These are phyloP conservation scores for Penicillium sp. DNA, from an alignment of 2,329 filamentous ascomycete species.

Conservation along the genomic window DNA sequence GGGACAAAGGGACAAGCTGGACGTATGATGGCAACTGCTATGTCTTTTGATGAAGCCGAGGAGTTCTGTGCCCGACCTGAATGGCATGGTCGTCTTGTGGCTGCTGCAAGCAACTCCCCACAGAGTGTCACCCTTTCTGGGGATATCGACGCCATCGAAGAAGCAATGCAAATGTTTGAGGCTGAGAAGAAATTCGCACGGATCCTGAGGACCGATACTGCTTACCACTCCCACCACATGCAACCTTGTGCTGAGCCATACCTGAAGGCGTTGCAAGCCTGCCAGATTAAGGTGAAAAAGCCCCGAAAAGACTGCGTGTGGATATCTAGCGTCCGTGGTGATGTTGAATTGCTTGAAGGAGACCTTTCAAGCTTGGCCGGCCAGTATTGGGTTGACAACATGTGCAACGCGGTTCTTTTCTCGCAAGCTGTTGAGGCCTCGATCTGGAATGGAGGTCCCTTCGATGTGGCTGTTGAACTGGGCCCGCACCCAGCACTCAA, in stretches of 20 bases:
- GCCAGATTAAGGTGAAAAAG: no score
- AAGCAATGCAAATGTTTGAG: neutral
- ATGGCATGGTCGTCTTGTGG: neutral
- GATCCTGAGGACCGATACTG: neutral
- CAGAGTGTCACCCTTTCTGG: neutral
- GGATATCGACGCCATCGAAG: neutral
- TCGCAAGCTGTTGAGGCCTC: neutral
- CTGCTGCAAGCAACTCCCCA: neutral
- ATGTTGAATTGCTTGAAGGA: neutral
- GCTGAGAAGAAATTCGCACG: neutral
- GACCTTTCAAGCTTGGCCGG: neutral
- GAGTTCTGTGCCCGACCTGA: neutral
- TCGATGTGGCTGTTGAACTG: neutral
- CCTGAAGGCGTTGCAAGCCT: no score
- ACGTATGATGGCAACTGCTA: neutral
- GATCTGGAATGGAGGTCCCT: neutral
- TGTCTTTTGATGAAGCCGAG: neutral
- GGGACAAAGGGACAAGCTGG: no score
- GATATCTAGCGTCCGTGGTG: neutral
- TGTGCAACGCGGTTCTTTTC: neutral
- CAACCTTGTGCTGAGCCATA: neutral
- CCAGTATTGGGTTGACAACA: neutral
- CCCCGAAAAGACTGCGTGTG: no score
- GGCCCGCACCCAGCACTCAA: neutral
- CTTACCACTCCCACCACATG: neutral